phyloP scores from a whole-genome alignment of 2,329 filamentous ascomycete species.

The Monosporascus sp. region DNA sequence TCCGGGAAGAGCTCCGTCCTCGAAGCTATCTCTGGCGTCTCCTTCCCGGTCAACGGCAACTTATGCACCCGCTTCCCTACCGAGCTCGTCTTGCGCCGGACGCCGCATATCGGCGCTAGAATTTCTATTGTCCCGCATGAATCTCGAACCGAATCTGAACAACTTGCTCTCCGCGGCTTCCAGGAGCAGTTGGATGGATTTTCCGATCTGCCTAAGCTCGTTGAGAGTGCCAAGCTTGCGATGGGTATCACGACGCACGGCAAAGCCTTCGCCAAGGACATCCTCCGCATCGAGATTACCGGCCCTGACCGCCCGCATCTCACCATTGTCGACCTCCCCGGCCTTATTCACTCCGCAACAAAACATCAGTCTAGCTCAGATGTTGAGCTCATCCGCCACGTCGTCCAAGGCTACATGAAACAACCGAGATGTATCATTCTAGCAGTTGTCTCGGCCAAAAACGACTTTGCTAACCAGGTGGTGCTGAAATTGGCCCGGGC shows the following conservation, averaged over 20 bases:
- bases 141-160: constrained; percentile 19
- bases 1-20: constrained; percentile 58
- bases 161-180: constrained; percentile 4
- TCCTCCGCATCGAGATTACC: constrained; percentile 38
- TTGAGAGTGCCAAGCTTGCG: constrained; percentile 29
- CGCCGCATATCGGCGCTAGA: constrained; percentile 20
- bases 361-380: constrained; percentile 22
- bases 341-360: constrained; percentile 13
- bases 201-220: constrained; percentile 21
- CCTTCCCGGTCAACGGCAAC: constrained; percentile 49
- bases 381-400: constrained; percentile 36
- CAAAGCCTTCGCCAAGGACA: constrained; percentile 35
- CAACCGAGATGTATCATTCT: constrained; percentile 54
- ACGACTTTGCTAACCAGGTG: constrained; percentile 54
- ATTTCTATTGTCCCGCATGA: constrained; percentile 26
- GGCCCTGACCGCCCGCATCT: constrained; percentile 41
- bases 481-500: constrained; percentile 45
- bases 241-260: constrained; percentile 40
- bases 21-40: constrained; percentile 53
- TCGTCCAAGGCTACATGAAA: constrained; percentile 52
- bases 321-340: constrained; percentile 52
- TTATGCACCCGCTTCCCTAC: constrained; percentile 57
- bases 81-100: constrained; percentile 49
- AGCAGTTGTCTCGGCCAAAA: constrained; percentile 51
- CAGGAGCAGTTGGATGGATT: constrained; percentile 4